These are phyloP conservation scores for Sphenostylis stenocarpa DNA, from an alignment of 306 rosid species.

Conservation along the genomic window DNA sequence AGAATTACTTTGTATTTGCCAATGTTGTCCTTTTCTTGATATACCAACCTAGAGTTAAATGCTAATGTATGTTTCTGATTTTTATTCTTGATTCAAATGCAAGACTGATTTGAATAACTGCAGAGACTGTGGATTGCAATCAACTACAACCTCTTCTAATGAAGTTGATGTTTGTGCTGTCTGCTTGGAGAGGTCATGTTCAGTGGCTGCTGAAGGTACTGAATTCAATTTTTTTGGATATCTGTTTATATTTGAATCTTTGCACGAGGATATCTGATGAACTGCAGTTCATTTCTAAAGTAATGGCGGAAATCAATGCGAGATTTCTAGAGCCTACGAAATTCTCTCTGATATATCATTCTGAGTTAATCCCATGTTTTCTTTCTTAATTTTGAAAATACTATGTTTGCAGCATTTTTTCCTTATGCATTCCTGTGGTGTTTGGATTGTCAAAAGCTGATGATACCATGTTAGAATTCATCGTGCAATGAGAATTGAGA, in stretches of 20 bases:
- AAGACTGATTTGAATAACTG: slow-evolving; percentile 40
- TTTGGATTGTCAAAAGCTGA: neutral
- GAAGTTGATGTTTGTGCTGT: slow-evolving; percentile 85
- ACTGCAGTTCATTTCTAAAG: slow-evolving; percentile 3
- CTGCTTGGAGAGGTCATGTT: slow-evolving; percentile 89
- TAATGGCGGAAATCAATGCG: too few species aligned
- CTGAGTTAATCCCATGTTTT: neutral
- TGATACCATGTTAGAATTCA: neutral
- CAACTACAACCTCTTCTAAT: slow-evolving; percentile 52
- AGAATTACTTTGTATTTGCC: neutral
- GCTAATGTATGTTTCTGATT: neutral
- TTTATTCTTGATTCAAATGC: slow-evolving; percentile 20
- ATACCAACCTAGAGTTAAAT: neutral
- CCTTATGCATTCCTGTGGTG: neutral
- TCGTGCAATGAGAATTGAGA: neutral
- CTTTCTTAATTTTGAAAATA: neutral
- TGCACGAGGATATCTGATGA: slow-evolving; percentile 14
- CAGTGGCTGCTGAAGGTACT: slow-evolving; percentile 89
- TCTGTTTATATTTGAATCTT: neutral
- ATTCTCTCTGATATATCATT: neutral
- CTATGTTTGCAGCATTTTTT: neutral
- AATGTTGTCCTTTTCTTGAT: slow-evolving; percentile 16
- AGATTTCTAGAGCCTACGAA: neutral
- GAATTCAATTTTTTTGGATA: slow-evolving; percentile 21
- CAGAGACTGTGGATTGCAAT: slow-evolving; percentile 86